Conservation (phyloP, 441 rosid species). For the Gossypium trilobum region DNA sequence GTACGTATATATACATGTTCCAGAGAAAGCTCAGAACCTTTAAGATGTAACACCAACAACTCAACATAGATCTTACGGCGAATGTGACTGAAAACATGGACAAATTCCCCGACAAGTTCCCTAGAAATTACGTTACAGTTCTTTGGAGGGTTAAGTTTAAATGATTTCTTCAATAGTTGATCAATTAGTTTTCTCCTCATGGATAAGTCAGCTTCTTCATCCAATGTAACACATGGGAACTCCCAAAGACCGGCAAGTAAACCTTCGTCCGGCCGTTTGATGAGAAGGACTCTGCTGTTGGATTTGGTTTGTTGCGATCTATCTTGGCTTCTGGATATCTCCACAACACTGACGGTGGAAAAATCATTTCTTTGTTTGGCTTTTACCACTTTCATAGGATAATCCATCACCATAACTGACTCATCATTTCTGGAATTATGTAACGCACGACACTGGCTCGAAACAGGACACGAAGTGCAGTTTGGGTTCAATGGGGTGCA, state of each 20-base stretch:
- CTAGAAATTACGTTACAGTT: conserved; percentile 40
- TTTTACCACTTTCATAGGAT: conserved; percentile 61
- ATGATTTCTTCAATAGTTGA: conserved; percentile 44
- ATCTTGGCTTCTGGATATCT: conserved; percentile 38
- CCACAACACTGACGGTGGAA: conserved; percentile 74
- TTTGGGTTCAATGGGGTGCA: conserved; percentile 63
- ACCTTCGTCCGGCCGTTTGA: conserved; percentile 74
- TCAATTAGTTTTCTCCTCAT: conserved; percentile 51
- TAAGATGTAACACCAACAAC: conserved; percentile 44
- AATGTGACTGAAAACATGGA: conserved; percentile 72
- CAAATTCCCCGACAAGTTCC: conserved; percentile 70
- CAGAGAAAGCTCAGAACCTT: conserved; percentile 38
- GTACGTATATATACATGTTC: neutral
- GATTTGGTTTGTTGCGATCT: conserved; percentile 24
- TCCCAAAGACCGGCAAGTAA: conserved; percentile 97
- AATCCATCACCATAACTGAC: conserved; percentile 50
- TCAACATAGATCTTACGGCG: conserved; percentile 72
- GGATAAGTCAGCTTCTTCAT: conserved; percentile 39
- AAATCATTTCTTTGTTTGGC: conserved; percentile 56
- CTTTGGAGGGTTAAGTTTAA: conserved; percentile 36
- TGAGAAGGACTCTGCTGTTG: conserved; percentile 51
- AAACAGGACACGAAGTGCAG: conserved; percentile 73
- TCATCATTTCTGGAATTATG: conserved; percentile 39
- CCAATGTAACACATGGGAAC: conserved; percentile 59
- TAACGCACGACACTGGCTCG: conserved; percentile 55